Evolutionary conservation across 2,329 filamentous ascomycete species (phyloP).

Genomic region (Bipolaris victoriae): DNA sequence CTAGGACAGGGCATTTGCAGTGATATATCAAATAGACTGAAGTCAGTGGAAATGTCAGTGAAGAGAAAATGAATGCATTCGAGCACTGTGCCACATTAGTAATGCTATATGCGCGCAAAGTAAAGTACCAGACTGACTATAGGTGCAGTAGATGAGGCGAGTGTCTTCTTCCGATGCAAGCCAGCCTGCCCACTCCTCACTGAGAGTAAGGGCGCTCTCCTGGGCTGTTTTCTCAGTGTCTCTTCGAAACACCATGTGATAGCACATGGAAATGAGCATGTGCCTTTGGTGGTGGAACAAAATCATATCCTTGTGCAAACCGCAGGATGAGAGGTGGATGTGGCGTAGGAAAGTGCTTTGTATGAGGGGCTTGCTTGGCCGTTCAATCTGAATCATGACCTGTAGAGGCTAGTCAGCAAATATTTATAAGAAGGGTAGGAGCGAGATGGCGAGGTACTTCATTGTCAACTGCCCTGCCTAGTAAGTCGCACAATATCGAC

Average conservation of each 20-base stretch:
- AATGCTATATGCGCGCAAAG: background rate
- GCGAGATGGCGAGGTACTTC: background rate
- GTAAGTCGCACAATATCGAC: background rate
- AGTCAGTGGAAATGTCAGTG: background rate
- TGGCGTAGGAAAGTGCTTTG: background rate
- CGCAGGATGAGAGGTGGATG: background rate
- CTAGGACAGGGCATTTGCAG: background rate
- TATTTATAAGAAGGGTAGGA: background rate
- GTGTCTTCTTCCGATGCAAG: background rate
- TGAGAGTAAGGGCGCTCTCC: background rate
- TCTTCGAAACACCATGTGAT: background rate
- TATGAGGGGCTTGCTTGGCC: background rate
- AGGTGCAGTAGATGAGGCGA: background rate
- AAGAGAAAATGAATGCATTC: background rate
- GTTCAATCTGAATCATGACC: background rate
- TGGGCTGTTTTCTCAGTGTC: background rate
- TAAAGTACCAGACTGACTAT: background rate
- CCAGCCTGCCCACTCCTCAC: background rate
- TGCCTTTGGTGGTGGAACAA: background rate
- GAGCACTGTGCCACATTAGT: background rate
- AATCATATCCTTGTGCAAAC: background rate
- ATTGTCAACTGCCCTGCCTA: background rate
- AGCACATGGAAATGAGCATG: background rate
- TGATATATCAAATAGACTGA: background rate
- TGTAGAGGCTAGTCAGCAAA: background rate